These are phyloP conservation scores for Nakazawaea peltata DNA, from an alignment of 805 yeast genomes.

Conservation along the genomic window DNA sequence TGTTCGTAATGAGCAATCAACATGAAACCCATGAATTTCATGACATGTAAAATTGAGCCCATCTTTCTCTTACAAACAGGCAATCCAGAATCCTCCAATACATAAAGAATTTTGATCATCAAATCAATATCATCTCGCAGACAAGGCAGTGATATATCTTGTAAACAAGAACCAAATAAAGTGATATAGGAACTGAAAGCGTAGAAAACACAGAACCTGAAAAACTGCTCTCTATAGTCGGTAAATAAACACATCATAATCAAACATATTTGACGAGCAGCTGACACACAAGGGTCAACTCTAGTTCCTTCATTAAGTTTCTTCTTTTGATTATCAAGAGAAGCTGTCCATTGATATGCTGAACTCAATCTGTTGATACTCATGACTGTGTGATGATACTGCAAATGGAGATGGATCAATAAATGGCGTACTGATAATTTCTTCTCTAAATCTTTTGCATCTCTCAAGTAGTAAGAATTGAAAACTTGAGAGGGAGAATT, in stretches of 20 bases:
- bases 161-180: slow-evolving; percentile 19
- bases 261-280: slow-evolving; percentile 20
- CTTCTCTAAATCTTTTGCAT: neutral
- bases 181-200: slow-evolving; percentile 24
- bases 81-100: slow-evolving; percentile 12
- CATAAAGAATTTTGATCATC: slow-evolving; percentile 13
- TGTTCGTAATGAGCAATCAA: slow-evolving; percentile 14
- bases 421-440: too few relatives aligned
- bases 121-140: slow-evolving; percentile 18
- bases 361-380: slow-evolving; percentile 18
- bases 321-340: neutral
- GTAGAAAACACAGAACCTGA: slow-evolving; percentile 18
- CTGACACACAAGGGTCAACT: slow-evolving; percentile 14
- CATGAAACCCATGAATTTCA: slow-evolving; percentile 6
- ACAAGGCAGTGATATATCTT: slow-evolving; percentile 11
- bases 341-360: slow-evolving; percentile 5
- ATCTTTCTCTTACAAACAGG: slow-evolving; percentile 6
- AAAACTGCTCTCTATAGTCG: slow-evolving; percentile 10
- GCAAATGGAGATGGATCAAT: slow-evolving; percentile 14
- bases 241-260: slow-evolving; percentile 14
- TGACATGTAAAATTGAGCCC: neutral
- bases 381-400: slow-evolving; percentile 20
- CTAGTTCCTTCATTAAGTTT: slow-evolving; percentile 1
- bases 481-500: too few relatives aligned
- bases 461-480: neutral